Evolutionary conservation across 371 early-diverging fungal genomes (phyloP), one percentile per base, ranked within the genome.

Genomic region (Blastocladiella emersonii): DNA sequence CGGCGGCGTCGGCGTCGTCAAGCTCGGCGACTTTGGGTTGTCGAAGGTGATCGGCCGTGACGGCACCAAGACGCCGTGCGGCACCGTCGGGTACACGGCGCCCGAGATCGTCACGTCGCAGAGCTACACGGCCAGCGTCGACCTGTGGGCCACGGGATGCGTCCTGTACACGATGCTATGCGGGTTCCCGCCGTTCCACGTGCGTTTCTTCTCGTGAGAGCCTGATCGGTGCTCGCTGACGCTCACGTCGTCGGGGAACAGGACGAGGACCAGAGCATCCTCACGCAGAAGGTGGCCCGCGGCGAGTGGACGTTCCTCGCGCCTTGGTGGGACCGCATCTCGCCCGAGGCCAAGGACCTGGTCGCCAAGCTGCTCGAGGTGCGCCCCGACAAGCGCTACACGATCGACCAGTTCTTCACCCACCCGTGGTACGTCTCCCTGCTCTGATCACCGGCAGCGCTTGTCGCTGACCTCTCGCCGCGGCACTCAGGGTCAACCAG

Each of bases 121-220:
- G 67, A 74, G 83, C 10, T 89, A 91, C 69, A 85, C 85, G 57
- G 88, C 86, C 71, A 80, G 85, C 23, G 93, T 92, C 15, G 94
- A 94, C 71, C 85, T 91, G 84, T 94, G 95, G 95, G 89, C 92
- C 23, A 78, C 92, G 55, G 95, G 95, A 43, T 92, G 92, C 70
- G 90, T 94, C 55, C 78, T 92, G 7, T 94, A 92, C 65, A 89
- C 91, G 1, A 71, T 92, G 69, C 76, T 93, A 19, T 89, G 90
- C 64, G 95, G 93, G 0, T 90, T 88, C 69, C 93, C 92, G 57
- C 93, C 95, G 13, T 92, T 92, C 69, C 89, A 88, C 67, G 90
- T 68, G 72, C 82, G 27, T 87, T 87, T 63, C 21, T 44, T 21
- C 17, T 44, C 10, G 19, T 3, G 3, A 44, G 17, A 44, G 19